Base-by-base conservation (phyloP, 2,329 filamentous ascomycete species). In the Xylariaceae sp. region DNA sequence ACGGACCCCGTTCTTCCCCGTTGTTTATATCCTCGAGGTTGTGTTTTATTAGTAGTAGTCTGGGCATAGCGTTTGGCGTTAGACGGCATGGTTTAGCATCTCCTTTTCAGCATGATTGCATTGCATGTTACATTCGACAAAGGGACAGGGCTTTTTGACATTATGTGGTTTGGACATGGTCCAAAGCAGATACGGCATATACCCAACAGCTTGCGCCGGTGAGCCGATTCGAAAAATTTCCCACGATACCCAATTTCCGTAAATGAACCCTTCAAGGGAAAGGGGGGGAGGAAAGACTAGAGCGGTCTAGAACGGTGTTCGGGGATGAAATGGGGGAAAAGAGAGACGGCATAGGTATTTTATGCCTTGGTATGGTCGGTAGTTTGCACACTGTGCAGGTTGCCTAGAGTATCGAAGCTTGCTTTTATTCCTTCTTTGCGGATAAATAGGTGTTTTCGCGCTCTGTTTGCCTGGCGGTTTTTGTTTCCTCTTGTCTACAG, bases 51-150 rank as follows among this genome's bases (percentile, higher is more conserved):
- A 47, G 40, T 40, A 47, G 21, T 6, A 38, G n/a, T 51, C 32
- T 51, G 54, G 53, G 58, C 58, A 61, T 60, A 61, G 58, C 58
- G 50, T 58, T 47, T 41, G 58, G 58, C 54, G 58, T 61, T 57
- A 17, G 38, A 39, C 32, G 21, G 51, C 47, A 46, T 39, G 43
- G 47, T 30, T 42, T 40, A 36, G 47, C 40, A 50, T 54, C 41
- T 23, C 51, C 29, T 41, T 28, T 46, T 37, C 36, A 31, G 34
- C 32, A 35, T 34, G 38, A 31, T 40, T 19, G 24, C 39, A 50
- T 53, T 48, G 44, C 50, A 50, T 42, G 43, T 26, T 44, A 40
- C 41, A n/a, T n/a, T 24, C 21, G 21, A 24, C 11, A 6, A 24
- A 39, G 17, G 13, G 29, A 24, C 14, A 23, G 30, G 15, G 29